Percentiles rank a stretch among this genome's conserved stretches.
Conservation (phyloP, 2,329 filamentous ascomycete species). For the Cercospora zeae-maydis region DNA sequence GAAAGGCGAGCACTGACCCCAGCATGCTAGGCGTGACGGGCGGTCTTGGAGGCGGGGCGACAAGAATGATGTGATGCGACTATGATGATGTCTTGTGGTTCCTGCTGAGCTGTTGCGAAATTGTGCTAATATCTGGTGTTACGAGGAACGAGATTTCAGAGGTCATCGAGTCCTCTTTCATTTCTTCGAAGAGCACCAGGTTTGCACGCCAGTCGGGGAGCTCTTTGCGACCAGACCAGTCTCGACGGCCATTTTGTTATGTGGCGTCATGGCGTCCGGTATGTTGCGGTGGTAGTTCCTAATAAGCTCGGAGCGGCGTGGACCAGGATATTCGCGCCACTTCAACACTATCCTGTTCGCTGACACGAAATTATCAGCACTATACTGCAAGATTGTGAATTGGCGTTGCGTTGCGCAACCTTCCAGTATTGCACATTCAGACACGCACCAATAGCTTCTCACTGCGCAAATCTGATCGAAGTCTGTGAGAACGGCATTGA, state of each 20-base stretch:
- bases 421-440: not conserved
- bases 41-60: not conserved
- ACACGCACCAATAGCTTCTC: not conserved
- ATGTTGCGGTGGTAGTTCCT: constrained; percentile 1
- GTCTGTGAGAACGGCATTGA: not conserved
- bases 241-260: not conserved
- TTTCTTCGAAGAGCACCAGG: not conserved
- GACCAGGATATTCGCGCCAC: not conserved
- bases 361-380: not conserved
- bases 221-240: constrained; percentile 5
- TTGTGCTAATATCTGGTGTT: not conserved
- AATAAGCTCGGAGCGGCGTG: constrained; percentile 4
- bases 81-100: not conserved
- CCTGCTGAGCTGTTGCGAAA: not conserved
- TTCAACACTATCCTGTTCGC: not conserved
- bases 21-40: not conserved
- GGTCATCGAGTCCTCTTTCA: constrained; percentile 1
- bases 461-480: not conserved
- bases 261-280: constrained; percentile 4
- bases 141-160: not conserved
- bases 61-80: not conserved
- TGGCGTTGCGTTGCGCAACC: not conserved
- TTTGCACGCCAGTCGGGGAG: not conserved
- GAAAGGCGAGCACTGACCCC: constrained; percentile 6
- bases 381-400: not conserved